Evolutionary conservation across 164 flowering plant genomes (phyloP).

Genomic region (Umbellularia californica): DNA sequence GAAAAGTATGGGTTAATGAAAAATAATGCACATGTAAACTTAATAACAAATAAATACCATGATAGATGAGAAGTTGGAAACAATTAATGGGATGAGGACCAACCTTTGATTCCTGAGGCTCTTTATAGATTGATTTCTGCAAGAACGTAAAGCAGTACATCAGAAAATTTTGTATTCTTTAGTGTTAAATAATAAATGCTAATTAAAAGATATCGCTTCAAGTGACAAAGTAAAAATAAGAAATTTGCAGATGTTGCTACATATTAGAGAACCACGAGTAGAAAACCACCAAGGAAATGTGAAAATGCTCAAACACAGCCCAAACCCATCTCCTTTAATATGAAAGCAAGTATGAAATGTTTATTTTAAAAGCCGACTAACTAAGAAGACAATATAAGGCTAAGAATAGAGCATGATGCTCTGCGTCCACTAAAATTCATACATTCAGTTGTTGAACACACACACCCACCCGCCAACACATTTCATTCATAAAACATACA

Average conservation of each 20-base stretch:
- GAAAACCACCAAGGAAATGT: neutral
- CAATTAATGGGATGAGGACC: conserved; percentile 5
- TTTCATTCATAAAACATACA: too few species aligned
- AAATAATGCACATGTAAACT: neutral
- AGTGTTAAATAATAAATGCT: too few species aligned
- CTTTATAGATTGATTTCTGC: conserved; percentile 82
- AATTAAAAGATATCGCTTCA: too few species aligned
- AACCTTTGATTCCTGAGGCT: conserved; percentile 75
- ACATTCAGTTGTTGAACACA: too few species aligned
- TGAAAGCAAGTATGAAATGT: neutral
- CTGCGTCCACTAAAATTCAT: too few species aligned
- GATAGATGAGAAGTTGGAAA: neutral
- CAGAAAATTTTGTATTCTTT: too few species aligned
- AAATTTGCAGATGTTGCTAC: neutral
- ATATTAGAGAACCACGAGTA: neutral
- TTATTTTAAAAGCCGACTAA: neutral
- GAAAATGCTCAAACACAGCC: too few species aligned
- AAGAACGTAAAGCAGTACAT: conserved; percentile 13
- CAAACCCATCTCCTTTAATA: neutral
- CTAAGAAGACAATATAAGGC: neutral
- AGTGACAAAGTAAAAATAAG: neutral
- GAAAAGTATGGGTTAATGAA: neutral
- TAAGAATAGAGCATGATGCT: too few species aligned
- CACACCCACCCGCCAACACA: too few species aligned
- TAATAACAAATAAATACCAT: neutral